phyloP scores from a whole-genome alignment of 2,329 filamentous ascomycete species.

The Xylariales sp. region DNA sequence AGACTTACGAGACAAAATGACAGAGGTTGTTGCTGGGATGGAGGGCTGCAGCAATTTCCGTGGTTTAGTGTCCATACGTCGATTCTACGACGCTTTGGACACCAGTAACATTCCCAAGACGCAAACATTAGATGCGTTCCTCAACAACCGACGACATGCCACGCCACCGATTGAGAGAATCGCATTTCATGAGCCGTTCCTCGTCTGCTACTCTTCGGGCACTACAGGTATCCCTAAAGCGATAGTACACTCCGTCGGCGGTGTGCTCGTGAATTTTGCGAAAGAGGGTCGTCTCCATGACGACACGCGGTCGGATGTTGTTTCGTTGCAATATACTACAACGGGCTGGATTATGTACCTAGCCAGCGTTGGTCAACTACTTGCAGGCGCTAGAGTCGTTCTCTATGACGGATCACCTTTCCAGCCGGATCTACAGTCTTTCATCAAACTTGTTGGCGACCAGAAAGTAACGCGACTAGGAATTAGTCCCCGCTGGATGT shows the following conservation, averaged over 20 bases:
- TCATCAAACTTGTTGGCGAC: conserved; percentile 71
- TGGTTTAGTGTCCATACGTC: conserved; percentile 72
- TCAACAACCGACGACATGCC: conserved; percentile 49
- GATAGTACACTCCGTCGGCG: conserved; percentile 82
- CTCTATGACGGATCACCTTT: conserved; percentile 90
- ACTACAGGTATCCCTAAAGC: conserved; percentile 88
- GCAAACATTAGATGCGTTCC: conserved; percentile 59
- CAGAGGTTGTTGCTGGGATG: conserved; percentile 72
- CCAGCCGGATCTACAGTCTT: conserved; percentile 71
- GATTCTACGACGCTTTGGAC: conserved; percentile 72
- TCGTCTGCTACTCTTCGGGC: conserved; percentile 83
- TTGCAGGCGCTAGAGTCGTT: conserved; percentile 70
- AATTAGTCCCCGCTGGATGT: conserved; percentile 80
- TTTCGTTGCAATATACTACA: conserved; percentile 69
- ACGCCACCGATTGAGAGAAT: conserved; percentile 68
- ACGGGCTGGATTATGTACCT: conserved; percentile 94
- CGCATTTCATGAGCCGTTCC: conserved; percentile 78
- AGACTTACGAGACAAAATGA: conserved; percentile 79
- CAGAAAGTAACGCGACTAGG: conserved; percentile 79
- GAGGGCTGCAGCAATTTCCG: conserved; percentile 68
- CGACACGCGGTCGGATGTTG: conserved; percentile 53
- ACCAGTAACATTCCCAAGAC: conserved; percentile 63
- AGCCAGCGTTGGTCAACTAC: conserved; percentile 66
- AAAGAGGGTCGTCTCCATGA: conserved; percentile 71
- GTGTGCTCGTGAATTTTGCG: conserved; percentile 63